Base-by-base conservation (phyloP, 192 early-diverging fungal species). In the Coemansia sp. region DNA sequence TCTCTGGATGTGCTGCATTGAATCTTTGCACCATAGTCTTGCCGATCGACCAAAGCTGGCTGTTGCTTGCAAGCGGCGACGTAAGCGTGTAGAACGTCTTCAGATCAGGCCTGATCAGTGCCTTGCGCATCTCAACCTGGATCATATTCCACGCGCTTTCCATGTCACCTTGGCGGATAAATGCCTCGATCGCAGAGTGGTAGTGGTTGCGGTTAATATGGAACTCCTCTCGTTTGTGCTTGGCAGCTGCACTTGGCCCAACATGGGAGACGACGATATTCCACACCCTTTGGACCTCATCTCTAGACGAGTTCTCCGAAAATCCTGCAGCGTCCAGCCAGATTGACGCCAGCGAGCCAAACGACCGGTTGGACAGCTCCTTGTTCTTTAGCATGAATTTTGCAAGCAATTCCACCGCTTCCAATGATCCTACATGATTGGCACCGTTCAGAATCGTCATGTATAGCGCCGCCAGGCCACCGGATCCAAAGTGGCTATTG, bases 261-360 rank as follows among this genome's bases (percentile, higher is more conserved):
- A 42, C 45, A 44, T 65, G 53, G 8, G 23, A 20, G 10, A 62
- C 57, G 25, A 80, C 34, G 27, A 29, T 37, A 6, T 34, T 53
- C 78, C 78, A 80, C 10, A 64, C 62, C 2, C 59, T 61, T n/a
- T 62, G 61, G 34, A 80, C 55, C 13, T 74, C 64, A 25, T 50
- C 57, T 33, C 57, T 54, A 5, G 78, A 60, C 4, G 78, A 29
- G 17, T 33, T 20, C 11, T 42, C 36, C 17, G 29, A 54, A 22
- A 58, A 67, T 1, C 72, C 72, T 25, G 50, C 38, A 2, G 65
- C 34, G n/a, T 80, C 77, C n/a, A 80, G 59, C 77, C 71, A 80
- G 9, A 67, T 54, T 1, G 68, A 66, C 5, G 68, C 72, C 14
- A 80, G 34, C 0, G 64, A 58, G 3, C 61, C 55, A 31, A 80